Conservation (phyloP, 306 rosid genomes). For the Cicer pinnatifidum region DNA sequence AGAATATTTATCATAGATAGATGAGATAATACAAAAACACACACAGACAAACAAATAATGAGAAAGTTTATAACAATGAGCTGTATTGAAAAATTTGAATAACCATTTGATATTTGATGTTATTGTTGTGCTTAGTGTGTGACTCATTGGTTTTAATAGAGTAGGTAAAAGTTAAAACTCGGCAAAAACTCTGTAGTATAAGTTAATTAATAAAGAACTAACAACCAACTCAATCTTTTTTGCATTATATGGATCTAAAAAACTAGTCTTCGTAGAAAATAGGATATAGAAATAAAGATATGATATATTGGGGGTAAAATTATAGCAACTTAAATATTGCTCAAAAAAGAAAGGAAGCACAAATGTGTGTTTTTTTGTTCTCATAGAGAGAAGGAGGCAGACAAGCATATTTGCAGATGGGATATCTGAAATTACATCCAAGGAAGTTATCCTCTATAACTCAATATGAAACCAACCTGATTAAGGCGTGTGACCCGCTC, state of each 20-base stretch:
- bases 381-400: not conserved
- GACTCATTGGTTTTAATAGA: not conserved
- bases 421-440: slow-evolving; percentile 19
- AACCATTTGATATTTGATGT: slow-evolving; percentile 4
- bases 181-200: not conserved
- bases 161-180: not conserved
- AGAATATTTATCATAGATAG: slow-evolving; percentile 10
- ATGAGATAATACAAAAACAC: slow-evolving; percentile 17
- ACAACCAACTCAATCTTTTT: not conserved
- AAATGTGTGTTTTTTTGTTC: not conserved
- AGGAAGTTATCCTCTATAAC: slow-evolving; percentile 26
- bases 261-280: slow-evolving; percentile 4
- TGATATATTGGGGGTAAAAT: not conserved
- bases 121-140: slow-evolving; percentile 11
- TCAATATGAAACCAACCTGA: slow-evolving; percentile 62
- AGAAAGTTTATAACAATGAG: not conserved
- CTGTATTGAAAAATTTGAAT: not conserved
- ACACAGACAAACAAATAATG: not conserved
- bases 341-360: not conserved
- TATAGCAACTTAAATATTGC: slow-evolving; percentile 5
- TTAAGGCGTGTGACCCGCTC: slow-evolving; percentile 71
- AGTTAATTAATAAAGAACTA: slow-evolving; percentile 4
- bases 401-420: slow-evolving; percentile 18
- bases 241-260: slow-evolving; percentile 9
- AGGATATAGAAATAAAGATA: not conserved